These are phyloP conservation scores for Alternaria viburni DNA, from an alignment of 2,329 filamentous ascomycete genomes.

Conservation along the genomic window DNA sequence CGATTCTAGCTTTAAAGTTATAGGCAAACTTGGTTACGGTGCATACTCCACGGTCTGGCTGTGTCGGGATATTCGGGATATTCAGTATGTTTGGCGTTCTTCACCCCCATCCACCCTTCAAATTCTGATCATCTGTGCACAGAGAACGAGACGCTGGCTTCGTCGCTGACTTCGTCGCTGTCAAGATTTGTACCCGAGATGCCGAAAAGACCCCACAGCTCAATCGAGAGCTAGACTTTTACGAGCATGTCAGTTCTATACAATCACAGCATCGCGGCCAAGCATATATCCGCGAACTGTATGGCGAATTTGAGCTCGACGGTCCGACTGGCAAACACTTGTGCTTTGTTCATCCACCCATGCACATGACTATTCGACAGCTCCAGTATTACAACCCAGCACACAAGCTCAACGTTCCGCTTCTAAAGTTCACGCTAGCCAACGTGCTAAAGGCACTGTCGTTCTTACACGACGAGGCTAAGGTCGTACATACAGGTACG, in stretches of 20 bases:
- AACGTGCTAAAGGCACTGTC: slow-evolving; percentile 52
- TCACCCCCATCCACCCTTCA: slow-evolving; percentile 21
- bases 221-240: slow-evolving; percentile 32
- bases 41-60: slow-evolving; percentile 37
- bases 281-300: slow-evolving; percentile 27
- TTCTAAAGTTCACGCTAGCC: slow-evolving; percentile 40
- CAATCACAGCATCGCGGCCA: slow-evolving; percentile 29
- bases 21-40: slow-evolving; percentile 37
- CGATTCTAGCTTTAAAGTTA: slow-evolving; percentile 29
- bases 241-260: slow-evolving; percentile 34
- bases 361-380: slow-evolving; percentile 38
- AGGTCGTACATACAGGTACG: slow-evolving; percentile 55
- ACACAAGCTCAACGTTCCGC: slow-evolving; percentile 21
- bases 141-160: slow-evolving; percentile 26
- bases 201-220: slow-evolving; percentile 13
- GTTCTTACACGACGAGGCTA: slow-evolving; percentile 53
- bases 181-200: slow-evolving; percentile 31
- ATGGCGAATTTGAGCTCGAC: slow-evolving; percentile 26
- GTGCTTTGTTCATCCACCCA: slow-evolving; percentile 33
- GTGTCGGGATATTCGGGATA: slow-evolving; percentile 29
- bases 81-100: slow-evolving; percentile 28
- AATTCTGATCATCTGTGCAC: slow-evolving; percentile 21
- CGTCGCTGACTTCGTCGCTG: slow-evolving; percentile 22
- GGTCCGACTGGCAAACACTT: slow-evolving; percentile 31
- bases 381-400: slow-evolving; percentile 29